Base-by-base conservation (phyloP, 2,329 filamentous ascomycete species). In the Epichloe sp. region DNA sequence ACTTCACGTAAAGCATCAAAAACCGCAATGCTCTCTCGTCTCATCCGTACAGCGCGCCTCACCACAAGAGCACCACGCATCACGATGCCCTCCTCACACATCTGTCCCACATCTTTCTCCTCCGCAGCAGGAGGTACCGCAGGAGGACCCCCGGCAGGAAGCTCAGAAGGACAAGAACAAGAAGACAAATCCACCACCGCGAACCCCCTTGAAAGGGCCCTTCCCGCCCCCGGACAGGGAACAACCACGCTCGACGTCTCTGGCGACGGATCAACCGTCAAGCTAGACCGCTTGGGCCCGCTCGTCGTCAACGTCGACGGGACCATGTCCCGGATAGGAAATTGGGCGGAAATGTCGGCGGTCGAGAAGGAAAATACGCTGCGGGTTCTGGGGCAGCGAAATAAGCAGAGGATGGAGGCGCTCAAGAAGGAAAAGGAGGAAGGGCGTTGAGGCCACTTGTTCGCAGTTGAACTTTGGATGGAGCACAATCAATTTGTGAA, bases 241-340 rank as follows among this genome's bases (percentile, higher is more conserved):
- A 35, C 42, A 43, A 53, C 59, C 26, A 62, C 57, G n/a, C 62
- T 68, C 31, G 64, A 68, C 56, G 60, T 68, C 53, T 62, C 62
- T 46, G 59, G 60, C 43, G 59, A 53, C 35, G 60, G 56, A 19
- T 53, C 63, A 10, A 63, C 65, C 17, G 72, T 85, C 43, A 78
- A 75, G 47, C 75, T 89, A 8, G 83, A 87, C 60, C 75, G 79
- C 54, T 69, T 89, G 23, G 85, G 86, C 0, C 86, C 86, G 2
- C 72, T 89, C 59, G 84, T 90, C 1, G 80, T 89, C 50, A 85
- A 88, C 63, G 70, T 73, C 54, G 83, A 90, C 64, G 86, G 86
- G 19, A 82, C 82, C 8, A 65, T 88, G 57, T 81, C 80, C 52
- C 76, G 85, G 36, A 85, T 90, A 58, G 68, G 75, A 37, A 89